Evolutionary conservation across 805 yeast genomes (phyloP).

Genomic region (Candida nanaspora): DNA sequence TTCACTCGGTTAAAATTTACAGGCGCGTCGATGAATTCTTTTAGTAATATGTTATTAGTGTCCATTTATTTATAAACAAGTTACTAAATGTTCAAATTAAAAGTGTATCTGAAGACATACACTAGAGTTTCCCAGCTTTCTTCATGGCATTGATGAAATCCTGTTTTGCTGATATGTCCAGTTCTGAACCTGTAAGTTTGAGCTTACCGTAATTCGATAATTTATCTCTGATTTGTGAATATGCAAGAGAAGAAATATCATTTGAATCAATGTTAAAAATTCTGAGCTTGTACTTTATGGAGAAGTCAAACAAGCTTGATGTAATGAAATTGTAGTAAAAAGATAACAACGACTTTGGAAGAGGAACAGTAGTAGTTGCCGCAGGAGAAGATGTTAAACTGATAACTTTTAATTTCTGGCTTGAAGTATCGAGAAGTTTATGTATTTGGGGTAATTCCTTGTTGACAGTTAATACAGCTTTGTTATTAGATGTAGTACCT

Average conservation of each 20-base stretch:
- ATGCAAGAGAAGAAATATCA: constrained; percentile 1
- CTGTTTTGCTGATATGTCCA: constrained; percentile 35
- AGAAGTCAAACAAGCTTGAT: constrained; percentile 8
- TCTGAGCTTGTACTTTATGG: constrained; percentile 14
- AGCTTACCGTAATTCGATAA: constrained; percentile 41
- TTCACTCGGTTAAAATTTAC: no score
- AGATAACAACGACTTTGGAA: constrained; percentile 13
- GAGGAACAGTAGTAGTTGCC: constrained; percentile 27
- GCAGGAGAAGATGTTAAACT: constrained; percentile 33
- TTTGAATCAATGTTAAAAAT: constrained; percentile 9
- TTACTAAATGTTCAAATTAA: no score
- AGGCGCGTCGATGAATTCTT: no score
- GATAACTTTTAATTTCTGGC: constrained; percentile 26
- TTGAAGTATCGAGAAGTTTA: not conserved
- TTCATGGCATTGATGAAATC: constrained; percentile 31
- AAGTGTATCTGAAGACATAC: no score
- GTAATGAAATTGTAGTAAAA: constrained; percentile 9
- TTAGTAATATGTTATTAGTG: no score
- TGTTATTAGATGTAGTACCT: constrained; percentile 83
- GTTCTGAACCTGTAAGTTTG: constrained; percentile 38
- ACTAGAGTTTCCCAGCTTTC: constrained; percentile 1
- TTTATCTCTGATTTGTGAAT: constrained; percentile 13
- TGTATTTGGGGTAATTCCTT: constrained; percentile 9
- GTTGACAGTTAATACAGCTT: constrained; percentile 57
- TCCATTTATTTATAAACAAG: no score